Conservation (phyloP, 441 rosid genomes). For the Brassica hybrid region DNA sequence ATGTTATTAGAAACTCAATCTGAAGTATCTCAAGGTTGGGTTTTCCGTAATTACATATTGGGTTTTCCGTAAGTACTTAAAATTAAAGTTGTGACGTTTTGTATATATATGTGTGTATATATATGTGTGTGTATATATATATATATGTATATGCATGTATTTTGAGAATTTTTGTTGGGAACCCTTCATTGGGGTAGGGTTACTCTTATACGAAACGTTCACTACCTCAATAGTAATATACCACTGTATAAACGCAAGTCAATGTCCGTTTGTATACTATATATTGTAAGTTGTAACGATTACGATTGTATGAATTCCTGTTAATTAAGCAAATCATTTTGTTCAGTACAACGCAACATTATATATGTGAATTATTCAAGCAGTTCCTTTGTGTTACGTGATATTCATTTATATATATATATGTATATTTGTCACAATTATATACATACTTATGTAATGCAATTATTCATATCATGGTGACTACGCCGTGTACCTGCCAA, state of each 20-base stretch:
- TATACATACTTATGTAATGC: not conserved
- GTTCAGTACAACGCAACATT: not conserved
- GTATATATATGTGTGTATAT: too few species aligned
- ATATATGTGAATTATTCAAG: not conserved
- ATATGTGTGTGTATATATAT: too few species aligned
- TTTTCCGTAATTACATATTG: too few species aligned
- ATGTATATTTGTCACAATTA: not conserved
- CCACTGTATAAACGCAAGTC: conserved; percentile 18
- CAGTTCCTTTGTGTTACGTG: not conserved
- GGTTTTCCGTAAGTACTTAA: too few species aligned
- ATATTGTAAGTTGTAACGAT: not conserved
- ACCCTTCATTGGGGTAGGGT: too few species aligned
- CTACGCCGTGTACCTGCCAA: conserved; percentile 25
- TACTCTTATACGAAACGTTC: too few species aligned
- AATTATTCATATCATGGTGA: conserved; percentile 16
- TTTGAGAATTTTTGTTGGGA: too few species aligned
- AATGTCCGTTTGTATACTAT: not conserved
- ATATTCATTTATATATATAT: too few species aligned
- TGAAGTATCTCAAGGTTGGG: too few species aligned
- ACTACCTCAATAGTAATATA: conserved; percentile 9
- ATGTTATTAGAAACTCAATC: too few species aligned
- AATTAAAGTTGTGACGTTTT: too few species aligned
- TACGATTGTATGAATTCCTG: not conserved
- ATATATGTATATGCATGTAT: too few species aligned
- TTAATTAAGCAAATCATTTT: not conserved